Conservation (phyloP, 192 early-diverging fungal species). For the Coemansia sp. region DNA sequence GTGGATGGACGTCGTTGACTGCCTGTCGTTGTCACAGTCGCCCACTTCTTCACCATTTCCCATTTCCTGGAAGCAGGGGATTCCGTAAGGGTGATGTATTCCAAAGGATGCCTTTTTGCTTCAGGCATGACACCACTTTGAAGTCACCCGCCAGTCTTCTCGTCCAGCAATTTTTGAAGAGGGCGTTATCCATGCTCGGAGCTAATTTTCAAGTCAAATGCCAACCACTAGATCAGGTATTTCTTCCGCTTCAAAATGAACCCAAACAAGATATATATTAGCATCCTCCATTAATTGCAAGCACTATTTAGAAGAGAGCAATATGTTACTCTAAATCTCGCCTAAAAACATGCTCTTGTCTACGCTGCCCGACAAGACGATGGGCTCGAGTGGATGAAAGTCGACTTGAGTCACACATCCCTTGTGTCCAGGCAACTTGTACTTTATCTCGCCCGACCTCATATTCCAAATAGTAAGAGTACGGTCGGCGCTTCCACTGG, state of each 20-base stretch:
- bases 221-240: not conserved
- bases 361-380: conserved; percentile 81
- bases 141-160: too few relatives aligned
- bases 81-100: too few relatives aligned
- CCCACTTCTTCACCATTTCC: too few relatives aligned
- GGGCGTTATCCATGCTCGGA: too few relatives aligned
- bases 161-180: too few relatives aligned
- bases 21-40: too few relatives aligned
- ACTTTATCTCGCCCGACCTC: conserved; percentile 75
- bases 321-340: conserved; percentile 57
- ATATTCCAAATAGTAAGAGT: conserved; percentile 91
- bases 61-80: too few relatives aligned
- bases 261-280: not conserved
- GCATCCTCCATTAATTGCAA: not conserved
- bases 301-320: not conserved
- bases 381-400: conserved; percentile 88
- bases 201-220: not conserved
- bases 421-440: conserved; percentile 95
- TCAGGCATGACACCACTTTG: too few relatives aligned
- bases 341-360: conserved; percentile 91
- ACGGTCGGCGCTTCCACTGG: conserved; percentile 84
- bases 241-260: not conserved
- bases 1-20: too few relatives aligned
- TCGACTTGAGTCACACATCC: conserved; percentile 93
- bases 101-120: too few relatives aligned